phyloP scores from a whole-genome alignment of 2,329 filamentous ascomycete genomes.

The Claviceps pusilla region DNA sequence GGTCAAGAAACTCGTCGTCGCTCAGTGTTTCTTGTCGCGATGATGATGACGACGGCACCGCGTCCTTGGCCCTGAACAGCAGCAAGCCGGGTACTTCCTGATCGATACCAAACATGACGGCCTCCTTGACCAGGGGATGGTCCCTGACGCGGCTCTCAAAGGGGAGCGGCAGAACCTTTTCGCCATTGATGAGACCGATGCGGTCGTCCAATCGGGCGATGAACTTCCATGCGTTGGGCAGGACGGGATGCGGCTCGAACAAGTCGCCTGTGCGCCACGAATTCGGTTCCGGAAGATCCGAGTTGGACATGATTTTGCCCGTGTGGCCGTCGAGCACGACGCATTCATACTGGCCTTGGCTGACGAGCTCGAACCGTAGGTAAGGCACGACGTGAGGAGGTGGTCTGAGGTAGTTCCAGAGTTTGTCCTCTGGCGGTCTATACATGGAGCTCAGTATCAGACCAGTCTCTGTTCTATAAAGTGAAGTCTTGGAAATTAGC shows the following conservation, averaged over 20 bases:
- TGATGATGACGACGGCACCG: no score
- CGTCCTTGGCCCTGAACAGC: background rate
- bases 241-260: constrained; percentile 38
- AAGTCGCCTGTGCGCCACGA: constrained; percentile 50
- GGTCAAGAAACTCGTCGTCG: constrained; percentile 11
- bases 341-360: constrained; percentile 31
- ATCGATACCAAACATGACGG: constrained; percentile 46
- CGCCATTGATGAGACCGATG: constrained; percentile 47
- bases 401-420: constrained; percentile 44
- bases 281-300: constrained; percentile 30
- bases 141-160: constrained; percentile 40
- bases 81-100: constrained; percentile 40
- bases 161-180: constrained; percentile 52
- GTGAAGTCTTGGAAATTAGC: no score
- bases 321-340: constrained; percentile 42
- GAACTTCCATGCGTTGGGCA: constrained; percentile 44
- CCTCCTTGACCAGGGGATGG: constrained; percentile 21
- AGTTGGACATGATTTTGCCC: constrained; percentile 40
- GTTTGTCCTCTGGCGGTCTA: constrained; percentile 34
- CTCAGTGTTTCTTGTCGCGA: background rate
- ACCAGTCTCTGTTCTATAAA: constrained; percentile 40
- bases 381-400: background rate
- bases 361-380: background rate
- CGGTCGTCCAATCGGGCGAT: constrained; percentile 46
- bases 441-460: constrained; percentile 44